Evolutionary conservation across 2,329 filamentous ascomycete species (phyloP).

Genomic region (Aspergillus thermomutatus): DNA sequence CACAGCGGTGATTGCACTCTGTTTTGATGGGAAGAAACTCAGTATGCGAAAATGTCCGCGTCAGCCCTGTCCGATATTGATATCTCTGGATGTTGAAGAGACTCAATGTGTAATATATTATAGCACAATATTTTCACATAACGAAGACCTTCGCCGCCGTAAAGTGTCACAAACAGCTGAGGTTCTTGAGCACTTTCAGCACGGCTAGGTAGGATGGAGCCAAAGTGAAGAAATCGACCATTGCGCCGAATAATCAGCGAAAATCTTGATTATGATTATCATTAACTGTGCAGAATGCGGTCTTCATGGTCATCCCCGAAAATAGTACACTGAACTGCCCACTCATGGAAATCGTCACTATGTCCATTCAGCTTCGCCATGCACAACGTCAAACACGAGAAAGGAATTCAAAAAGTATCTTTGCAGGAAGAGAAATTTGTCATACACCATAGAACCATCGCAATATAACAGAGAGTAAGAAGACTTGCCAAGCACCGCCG

Average conservation of each 20-base stretch:
- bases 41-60: not conserved
- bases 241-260: not conserved
- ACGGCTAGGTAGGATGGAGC: slow-evolving; percentile 1
- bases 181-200: not conserved
- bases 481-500: not conserved
- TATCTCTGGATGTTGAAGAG: not conserved
- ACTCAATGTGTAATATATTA: not conserved
- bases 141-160: not conserved
- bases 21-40: slow-evolving; percentile 5
- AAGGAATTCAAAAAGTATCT: slow-evolving; percentile 4
- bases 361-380: slow-evolving; percentile 13
- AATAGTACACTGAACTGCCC: slow-evolving; percentile 2
- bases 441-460: slow-evolving; percentile 5
- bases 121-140: not conserved
- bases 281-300: not conserved
- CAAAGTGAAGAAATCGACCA: slow-evolving; percentile 8
- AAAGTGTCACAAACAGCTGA: not conserved
- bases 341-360: slow-evolving; percentile 12
- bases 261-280: slow-evolving; percentile 13
- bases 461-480: not conserved
- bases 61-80: not conserved
- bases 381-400: slow-evolving; percentile 9
- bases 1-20: slow-evolving; percentile 14
- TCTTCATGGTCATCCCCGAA: not conserved
- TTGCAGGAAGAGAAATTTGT: slow-evolving; percentile 4